Percentiles rank a stretch among this genome's conserved stretches.
Evolutionary conservation across 2,329 filamentous ascomycete genomes (phyloP).

Genomic region (Colletotrichum musicola): DNA sequence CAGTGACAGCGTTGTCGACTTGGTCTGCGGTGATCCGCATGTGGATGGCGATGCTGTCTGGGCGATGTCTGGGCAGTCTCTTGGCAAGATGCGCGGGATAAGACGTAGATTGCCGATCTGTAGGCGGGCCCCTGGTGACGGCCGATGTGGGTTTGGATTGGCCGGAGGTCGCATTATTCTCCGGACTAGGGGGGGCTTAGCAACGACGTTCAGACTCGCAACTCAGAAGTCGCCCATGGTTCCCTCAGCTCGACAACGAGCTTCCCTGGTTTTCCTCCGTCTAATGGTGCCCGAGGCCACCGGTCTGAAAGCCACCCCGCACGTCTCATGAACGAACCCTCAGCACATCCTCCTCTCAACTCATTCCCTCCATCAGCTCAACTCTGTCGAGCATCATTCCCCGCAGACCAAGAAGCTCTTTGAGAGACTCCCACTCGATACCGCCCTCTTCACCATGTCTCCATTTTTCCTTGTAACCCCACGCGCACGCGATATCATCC

Average conservation of each 20-base stretch:
- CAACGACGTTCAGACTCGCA: slow-evolving; percentile 35
- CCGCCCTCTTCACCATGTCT: slow-evolving; percentile 92
- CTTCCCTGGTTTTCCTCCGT: slow-evolving; percentile 30
- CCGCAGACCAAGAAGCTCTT: slow-evolving; percentile 84
- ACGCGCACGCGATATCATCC: slow-evolving; percentile 87
- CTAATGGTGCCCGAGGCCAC: slow-evolving; percentile 23
- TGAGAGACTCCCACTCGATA: slow-evolving; percentile 86
- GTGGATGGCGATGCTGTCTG: slow-evolving; percentile 37
- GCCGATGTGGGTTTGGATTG: slow-evolving; percentile 35
- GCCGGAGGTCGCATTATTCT: slow-evolving; percentile 37
- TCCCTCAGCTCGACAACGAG: slow-evolving; percentile 32
- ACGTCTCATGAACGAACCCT: slow-evolving; percentile 34
- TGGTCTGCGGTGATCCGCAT: slow-evolving; percentile 37
- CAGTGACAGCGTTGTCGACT: slow-evolving; percentile 38
- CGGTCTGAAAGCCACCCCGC: slow-evolving; percentile 20
- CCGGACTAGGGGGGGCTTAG: slow-evolving; percentile 39
- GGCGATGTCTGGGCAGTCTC: slow-evolving; percentile 38
- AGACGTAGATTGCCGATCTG: slow-evolving; percentile 41
- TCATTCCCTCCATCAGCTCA: slow-evolving; percentile 93
- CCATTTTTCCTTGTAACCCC: slow-evolving; percentile 88
- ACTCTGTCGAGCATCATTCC: slow-evolving; percentile 93
- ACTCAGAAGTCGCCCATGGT: slow-evolving; percentile 27
- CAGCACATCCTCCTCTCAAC: slow-evolving; percentile 39
- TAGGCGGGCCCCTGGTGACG: slow-evolving; percentile 25
- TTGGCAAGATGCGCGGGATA: slow-evolving; percentile 41